Base-by-base conservation (phyloP, 139 green algal species). In the Limnomonas spitsbergensis region DNA sequence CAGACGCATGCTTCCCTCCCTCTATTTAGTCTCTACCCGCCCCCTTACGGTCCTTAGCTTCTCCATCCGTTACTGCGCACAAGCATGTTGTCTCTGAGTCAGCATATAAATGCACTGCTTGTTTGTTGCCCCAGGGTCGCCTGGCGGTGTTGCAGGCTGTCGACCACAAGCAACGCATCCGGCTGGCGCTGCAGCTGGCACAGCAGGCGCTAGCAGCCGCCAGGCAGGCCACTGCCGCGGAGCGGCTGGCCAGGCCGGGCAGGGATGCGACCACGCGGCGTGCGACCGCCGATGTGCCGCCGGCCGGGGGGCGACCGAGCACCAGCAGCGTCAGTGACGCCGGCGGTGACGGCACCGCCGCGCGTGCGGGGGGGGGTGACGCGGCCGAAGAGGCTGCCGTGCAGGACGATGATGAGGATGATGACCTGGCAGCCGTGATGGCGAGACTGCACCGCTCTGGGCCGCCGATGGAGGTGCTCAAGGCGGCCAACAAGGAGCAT, bases 131-230 rank as follows among this genome's bases (percentile, higher is more conserved):
- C 20, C 47, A 53, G 3, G 37, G 6, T 37, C 77, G 77, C 20
- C 47, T 81, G 70, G 39, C 38, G 1, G 78, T 83, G 40, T 53
- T 83, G 70, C 78, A 77, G 4, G 70, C 78, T 4, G 3, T 83
- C 20, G 66, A 78, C 75, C 42, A 85, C 66, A 78, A 32, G 56
- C 56, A 70, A 32, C 56, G 56, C 29, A 34, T 70, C 56, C 9
- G 29, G 56, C 29, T 70, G 29, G 56, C 56, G 7, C 29, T 70
- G 56, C 56, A 70, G 56, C 56, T 70, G 56, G 56, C 29, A 36
- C 56, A 70, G 56, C 56, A 70, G 14, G 56, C 56, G 56, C 56
- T 70, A 20, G 27, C 9, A 7, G 29, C 29, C n/a, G 56, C 56
- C 27, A 70, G 24, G 24, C 56, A 70, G 56, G 56, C 4, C 27